Evolutionary conservation across 352 stramenopile species (phyloP).

Genomic region (Phytophthora sp.): DNA sequence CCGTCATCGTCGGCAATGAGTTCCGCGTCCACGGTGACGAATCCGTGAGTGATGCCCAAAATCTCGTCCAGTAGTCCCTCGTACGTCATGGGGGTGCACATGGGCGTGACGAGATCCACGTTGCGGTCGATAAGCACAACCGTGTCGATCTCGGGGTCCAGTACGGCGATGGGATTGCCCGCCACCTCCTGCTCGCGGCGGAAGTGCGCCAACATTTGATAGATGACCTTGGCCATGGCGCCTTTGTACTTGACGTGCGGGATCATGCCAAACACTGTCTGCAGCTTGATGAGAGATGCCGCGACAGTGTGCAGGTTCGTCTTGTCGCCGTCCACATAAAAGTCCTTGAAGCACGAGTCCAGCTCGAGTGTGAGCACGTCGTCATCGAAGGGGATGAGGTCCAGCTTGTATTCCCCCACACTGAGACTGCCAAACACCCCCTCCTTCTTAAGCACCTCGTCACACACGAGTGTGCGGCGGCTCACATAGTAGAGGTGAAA

Average conservation of each 20-base stretch:
- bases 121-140: conserved; percentile 95
- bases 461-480: conserved; percentile 89
- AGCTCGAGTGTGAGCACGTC: conserved; percentile 96
- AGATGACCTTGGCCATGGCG: conserved; percentile 89
- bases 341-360: conserved; percentile 83
- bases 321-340: conserved; percentile 91
- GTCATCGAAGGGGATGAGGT: conserved; percentile 96
- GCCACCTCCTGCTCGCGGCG: conserved; percentile 91
- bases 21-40: conserved; percentile 80
- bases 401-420: conserved; percentile 91
- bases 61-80: conserved; percentile 97
- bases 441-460: conserved; percentile 92
- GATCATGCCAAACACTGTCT: conserved; percentile 93
- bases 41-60: conserved; percentile 94
- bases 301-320: conserved; percentile 88
- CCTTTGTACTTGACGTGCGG: conserved; percentile 95
- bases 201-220: conserved; percentile 92
- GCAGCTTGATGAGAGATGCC: conserved; percentile 92
- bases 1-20: conserved; percentile 78
- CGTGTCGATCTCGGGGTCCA: conserved; percentile 93
- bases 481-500: conserved; percentile 92
- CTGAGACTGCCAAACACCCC: conserved; percentile 86
- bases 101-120: conserved; percentile 95
- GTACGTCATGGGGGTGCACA: conserved; percentile 97
- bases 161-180: conserved; percentile 73